Percentiles rank a stretch among this genome's conserved stretches.
These are phyloP conservation scores for Corinectria fuckeliana DNA, from an alignment of 2,329 filamentous ascomycete genomes.

Conservation along the genomic window DNA sequence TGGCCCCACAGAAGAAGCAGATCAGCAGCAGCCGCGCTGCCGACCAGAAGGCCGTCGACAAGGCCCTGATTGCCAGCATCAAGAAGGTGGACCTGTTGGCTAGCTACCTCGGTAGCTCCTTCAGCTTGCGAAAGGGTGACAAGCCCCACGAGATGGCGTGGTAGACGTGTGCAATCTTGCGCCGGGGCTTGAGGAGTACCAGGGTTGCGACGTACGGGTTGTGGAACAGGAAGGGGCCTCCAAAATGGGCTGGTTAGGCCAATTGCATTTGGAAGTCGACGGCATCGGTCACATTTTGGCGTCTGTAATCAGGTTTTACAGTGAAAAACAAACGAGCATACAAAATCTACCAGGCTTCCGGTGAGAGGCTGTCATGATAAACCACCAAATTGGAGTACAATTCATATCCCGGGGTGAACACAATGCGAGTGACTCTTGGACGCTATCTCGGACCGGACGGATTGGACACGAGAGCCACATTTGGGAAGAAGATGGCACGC, in stretches of 20 bases:
- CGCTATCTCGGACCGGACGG: constrained; percentile 18
- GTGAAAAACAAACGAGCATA: constrained; percentile 58
- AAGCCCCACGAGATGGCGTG: constrained; percentile 99
- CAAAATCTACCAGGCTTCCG: constrained; percentile 46
- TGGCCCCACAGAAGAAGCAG: constrained; percentile 84
- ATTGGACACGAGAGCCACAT: constrained; percentile 25
- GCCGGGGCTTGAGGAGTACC: constrained; percentile 38
- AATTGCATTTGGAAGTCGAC: constrained; percentile 71
- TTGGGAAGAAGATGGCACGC: constrained; percentile 21
- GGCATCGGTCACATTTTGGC: constrained; percentile 70
- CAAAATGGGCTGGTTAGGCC: constrained; percentile 64
- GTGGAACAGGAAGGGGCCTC: constrained; percentile 54
- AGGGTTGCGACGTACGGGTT: constrained; percentile 47
- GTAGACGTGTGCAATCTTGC: constrained; percentile 64
- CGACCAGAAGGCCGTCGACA: constrained; percentile 99
- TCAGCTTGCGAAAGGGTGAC: constrained; percentile 99
- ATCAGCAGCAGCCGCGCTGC: constrained; percentile 87
- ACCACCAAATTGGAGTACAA: constrained; percentile 34
- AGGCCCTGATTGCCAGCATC: constrained; percentile 91
- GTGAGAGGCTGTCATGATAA: constrained; percentile 44
- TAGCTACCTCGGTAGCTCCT: constrained; percentile 93
- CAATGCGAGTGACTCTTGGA: constrained; percentile 22
- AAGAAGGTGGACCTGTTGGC: constrained; percentile 97
- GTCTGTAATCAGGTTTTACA: constrained; percentile 71
- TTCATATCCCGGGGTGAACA: constrained; percentile 25